Evolutionary conservation across 2,329 filamentous ascomycete genomes (phyloP), one percentile per base, ranked within the genome.

Genomic region (Penicillium sclerotiorum): DNA sequence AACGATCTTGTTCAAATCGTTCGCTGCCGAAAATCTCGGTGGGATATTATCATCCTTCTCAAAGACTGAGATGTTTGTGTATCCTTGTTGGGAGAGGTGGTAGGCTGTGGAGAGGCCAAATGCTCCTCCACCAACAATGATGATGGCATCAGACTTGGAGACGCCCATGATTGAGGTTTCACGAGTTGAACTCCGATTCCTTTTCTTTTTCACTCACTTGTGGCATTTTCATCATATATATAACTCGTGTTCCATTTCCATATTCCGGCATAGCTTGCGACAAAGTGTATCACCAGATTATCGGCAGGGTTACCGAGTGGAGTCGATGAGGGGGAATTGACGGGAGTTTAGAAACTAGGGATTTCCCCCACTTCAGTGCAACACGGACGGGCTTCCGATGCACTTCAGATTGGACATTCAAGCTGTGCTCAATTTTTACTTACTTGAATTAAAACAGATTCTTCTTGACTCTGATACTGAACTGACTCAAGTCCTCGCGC

Each of bases 1-100:
- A 28, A 85, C 71, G 47, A 85, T 84, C 64, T 85, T 85, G 62
- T 85, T 85, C 21, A 85, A 61, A 54, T 85, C 81, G 50, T 82
- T 81, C 17, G 76, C 81, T 0, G 81, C 83, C 0, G 82, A 83
- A 58, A 66, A 76, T 4, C 68, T 66, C 1, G 79, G 77, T 1
- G 80, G 80, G 2, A 78, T 73, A 8, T 69, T 65, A 8, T 67
- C 62, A 32, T 71, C 71, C 45, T 65, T 64, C 45, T 82, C 79
- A 12, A 78, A 71, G 7, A 81, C 73, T 4, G 76, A 77, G 40
- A 81, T 71, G 47, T 78, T 65, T 0, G 60, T 73, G 52, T 76
- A 78, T 1, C 77, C 77, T 0, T 70, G 62, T 6, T 67, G 60
- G n/a, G 67, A 60, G 3, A 81, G 70, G 42, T 79, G 76, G 17